Conservation (phyloP, 2,329 filamentous ascomycete genomes). For the Colletotrichum nymphaeae region DNA sequence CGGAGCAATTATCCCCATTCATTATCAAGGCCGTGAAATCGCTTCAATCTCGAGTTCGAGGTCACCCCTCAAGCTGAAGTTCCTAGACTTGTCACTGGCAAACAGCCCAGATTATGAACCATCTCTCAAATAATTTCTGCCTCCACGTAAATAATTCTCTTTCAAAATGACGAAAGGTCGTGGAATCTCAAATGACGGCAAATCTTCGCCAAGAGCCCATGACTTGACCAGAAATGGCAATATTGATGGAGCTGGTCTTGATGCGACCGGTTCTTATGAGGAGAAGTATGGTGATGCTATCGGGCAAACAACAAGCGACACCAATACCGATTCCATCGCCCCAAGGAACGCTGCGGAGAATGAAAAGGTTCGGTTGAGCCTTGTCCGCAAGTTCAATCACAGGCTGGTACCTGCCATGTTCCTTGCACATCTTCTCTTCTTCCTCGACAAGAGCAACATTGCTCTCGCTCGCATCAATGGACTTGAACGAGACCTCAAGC, state of each 20-base stretch:
- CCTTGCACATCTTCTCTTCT: slow-evolving; percentile 32
- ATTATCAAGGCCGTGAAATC: not conserved
- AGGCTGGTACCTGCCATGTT: slow-evolving; percentile 33
- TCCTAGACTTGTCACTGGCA: not conserved
- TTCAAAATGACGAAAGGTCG: not conserved
- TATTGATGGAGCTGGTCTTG: not conserved
- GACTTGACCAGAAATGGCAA: not conserved
- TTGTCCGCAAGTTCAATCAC: slow-evolving; percentile 34
- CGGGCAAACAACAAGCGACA: not conserved
- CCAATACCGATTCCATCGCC: not conserved
- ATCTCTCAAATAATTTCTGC: not conserved
- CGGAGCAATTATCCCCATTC: not conserved
- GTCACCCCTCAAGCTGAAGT: not conserved
- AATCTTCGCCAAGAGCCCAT: not conserved
- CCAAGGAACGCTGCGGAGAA: not conserved
- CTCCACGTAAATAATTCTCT: not conserved
- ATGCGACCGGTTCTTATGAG: not conserved
- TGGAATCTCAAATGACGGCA: not conserved
- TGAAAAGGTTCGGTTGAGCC: not conserved
- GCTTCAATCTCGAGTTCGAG: too few relatives aligned
- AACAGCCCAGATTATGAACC: not conserved
- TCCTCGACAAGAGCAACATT: slow-evolving; percentile 36
- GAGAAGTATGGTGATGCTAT: not conserved
- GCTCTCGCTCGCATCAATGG: slow-evolving; percentile 37
- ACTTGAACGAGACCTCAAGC: slow-evolving; percentile 28